Percentiles rank a stretch among this genome's conserved stretches.
Conservation (phyloP, 176 grass and related monocot genomes). For the Cenchrus purpureus region DNA sequence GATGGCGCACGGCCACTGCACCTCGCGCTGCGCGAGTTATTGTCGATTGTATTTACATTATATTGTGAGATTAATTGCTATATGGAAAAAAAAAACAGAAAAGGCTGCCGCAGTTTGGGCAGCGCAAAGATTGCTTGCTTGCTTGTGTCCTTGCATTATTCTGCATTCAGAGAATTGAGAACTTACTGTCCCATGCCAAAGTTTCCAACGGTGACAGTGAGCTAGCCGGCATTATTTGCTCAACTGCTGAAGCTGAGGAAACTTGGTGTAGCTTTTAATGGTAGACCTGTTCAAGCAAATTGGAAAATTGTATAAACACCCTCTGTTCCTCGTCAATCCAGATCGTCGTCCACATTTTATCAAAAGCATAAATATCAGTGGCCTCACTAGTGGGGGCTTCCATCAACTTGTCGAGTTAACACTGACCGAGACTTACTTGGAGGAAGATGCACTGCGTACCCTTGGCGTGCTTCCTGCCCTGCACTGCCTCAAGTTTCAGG, state of each 20-base stretch:
- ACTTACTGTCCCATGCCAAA: neutral
- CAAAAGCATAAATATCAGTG: constrained; percentile 19
- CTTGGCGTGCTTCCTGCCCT: neutral
- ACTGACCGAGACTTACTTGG: neutral
- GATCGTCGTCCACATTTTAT: neutral
- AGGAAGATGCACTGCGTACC: neutral
- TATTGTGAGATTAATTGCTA: too few relatives aligned
- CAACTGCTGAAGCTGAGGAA: constrained; percentile 1
- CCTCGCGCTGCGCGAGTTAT: too few relatives aligned
- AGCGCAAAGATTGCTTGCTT: too few relatives aligned
- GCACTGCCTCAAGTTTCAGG: too few relatives aligned
- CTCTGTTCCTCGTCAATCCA: neutral
- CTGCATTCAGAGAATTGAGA: neutral
- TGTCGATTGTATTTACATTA: too few relatives aligned
- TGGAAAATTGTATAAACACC: neutral
- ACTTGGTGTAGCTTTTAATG: constrained; percentile 10
- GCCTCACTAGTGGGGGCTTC: neutral
- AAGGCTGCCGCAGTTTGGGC: too few relatives aligned
- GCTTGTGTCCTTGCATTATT: too few relatives aligned
- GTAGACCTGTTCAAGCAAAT: neutral
- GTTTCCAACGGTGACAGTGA: neutral
- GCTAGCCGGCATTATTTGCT: neutral
- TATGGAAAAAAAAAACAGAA: too few relatives aligned
- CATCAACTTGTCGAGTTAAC: constrained; percentile 18
- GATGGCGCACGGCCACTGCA: too few relatives aligned